Conservation (phyloP, 2,329 filamentous ascomycete genomes). For the Verticillium isaacii region DNA sequence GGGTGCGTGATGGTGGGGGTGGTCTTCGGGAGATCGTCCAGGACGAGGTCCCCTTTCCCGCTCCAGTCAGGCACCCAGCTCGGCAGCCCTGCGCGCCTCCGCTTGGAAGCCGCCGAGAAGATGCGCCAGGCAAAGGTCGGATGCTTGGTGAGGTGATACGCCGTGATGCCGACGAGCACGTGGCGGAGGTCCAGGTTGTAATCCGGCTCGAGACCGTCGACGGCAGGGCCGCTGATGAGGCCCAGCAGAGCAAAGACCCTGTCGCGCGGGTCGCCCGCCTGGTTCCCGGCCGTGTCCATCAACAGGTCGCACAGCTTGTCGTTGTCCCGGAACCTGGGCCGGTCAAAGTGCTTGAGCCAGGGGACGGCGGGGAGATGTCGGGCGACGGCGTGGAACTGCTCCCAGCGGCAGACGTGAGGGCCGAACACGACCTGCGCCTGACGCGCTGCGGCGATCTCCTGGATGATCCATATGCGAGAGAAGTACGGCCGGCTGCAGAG, state of each 20-base stretch:
- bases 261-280: background rate
- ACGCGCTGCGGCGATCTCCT: background rate
- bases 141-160: background rate
- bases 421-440: background rate
- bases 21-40: too few relatives aligned
- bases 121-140: too few relatives aligned
- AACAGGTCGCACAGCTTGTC: too few relatives aligned
- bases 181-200: background rate
- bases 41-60: too few relatives aligned
- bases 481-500: slow-evolving; percentile 1
- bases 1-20: too few relatives aligned
- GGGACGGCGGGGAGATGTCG: too few relatives aligned
- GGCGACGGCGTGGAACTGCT: too few relatives aligned
- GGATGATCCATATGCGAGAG: slow-evolving; percentile 2
- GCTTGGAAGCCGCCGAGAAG: background rate
- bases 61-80: background rate
- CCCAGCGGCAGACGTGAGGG: too few relatives aligned
- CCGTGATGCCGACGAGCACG: background rate
- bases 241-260: background rate
- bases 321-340: too few relatives aligned
- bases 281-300: too few relatives aligned
- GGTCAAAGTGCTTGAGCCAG: too few relatives aligned
- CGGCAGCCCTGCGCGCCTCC: background rate
- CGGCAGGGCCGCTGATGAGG: background rate
- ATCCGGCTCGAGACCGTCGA: background rate